Conservation (phyloP, 148 eudicot species). For the Agrostemma githago region DNA sequence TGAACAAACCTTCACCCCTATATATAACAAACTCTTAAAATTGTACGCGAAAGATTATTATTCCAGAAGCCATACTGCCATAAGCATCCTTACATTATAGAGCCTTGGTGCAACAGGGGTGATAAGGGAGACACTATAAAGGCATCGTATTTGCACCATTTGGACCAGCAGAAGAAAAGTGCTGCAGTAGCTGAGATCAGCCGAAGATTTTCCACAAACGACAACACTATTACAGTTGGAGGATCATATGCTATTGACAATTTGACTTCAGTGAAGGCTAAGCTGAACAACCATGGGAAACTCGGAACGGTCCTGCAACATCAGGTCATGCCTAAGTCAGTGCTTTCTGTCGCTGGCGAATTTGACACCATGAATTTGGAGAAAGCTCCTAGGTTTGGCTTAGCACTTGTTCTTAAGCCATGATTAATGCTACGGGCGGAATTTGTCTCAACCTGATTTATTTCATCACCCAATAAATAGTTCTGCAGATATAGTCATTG, state of each 20-base stretch:
- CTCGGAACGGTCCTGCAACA: conserved; percentile 71
- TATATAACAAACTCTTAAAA: too few relatives aligned
- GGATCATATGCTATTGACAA: conserved; percentile 60
- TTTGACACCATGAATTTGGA: conserved; percentile 75
- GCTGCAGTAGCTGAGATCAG: conserved; percentile 70
- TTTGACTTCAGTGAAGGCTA: conserved; percentile 61
- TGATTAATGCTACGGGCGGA: conserved; percentile 22
- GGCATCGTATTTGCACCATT: conserved; percentile 77
- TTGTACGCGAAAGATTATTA: too few relatives aligned
- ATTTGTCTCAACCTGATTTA: conserved; percentile 29
- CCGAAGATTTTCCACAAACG: conserved; percentile 78
- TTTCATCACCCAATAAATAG: conserved; percentile 41
- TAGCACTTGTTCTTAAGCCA: conserved; percentile 73
- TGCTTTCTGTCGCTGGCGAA: conserved; percentile 64
- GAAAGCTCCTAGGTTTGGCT: conserved; percentile 68
- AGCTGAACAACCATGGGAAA: conserved; percentile 81
- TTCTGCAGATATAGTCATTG: conserved; percentile 29
- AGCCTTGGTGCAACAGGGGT: conserved; percentile 36
- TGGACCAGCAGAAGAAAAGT: conserved; percentile 55
- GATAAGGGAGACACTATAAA: conserved; percentile 89
- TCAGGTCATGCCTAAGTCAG: conserved; percentile 64
- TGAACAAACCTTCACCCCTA: too few relatives aligned
- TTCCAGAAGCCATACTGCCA: too few relatives aligned
- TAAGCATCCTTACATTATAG: too few relatives aligned
- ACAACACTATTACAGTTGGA: conserved; percentile 82